A percentile compares a stretch with the other conserved stretches of the same genome.
phyloP scores from a whole-genome alignment of 2,329 filamentous ascomycete species.

The Cordyceps cicadae region DNA sequence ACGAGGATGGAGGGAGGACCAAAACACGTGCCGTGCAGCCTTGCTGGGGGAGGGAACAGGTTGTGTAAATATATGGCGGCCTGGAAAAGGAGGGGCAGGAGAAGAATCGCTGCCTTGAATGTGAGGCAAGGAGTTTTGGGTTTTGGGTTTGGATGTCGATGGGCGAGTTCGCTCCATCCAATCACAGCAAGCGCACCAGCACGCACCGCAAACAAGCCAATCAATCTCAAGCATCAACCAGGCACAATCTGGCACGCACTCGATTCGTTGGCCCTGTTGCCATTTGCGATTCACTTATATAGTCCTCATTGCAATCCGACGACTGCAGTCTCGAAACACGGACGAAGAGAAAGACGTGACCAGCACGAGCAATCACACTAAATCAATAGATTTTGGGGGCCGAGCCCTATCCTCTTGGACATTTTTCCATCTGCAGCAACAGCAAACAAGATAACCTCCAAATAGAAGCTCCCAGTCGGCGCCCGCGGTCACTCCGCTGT shows the following conservation, averaged over 20 bases:
- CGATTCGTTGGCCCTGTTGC: too few species aligned
- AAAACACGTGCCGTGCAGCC: constrained; percentile 34
- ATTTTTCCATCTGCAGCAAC: not conserved
- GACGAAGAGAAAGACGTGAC: not conserved
- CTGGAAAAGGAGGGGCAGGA: not conserved
- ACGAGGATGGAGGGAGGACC: constrained; percentile 29
- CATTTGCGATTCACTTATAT: too few species aligned
- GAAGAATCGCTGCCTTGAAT: not conserved
- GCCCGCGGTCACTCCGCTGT: not conserved
- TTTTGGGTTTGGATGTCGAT: not conserved
- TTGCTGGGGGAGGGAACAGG: constrained; percentile 22
- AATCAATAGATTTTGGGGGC: not conserved
- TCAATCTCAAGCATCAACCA: not conserved
- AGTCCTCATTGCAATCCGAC: too few species aligned
- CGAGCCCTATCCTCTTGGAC: not conserved
- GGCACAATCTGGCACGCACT: not conserved
- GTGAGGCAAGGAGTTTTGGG: not conserved
- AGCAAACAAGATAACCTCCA: not conserved
- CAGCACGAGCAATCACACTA: not conserved
- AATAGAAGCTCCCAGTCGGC: not conserved
- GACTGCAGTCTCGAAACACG: not conserved
- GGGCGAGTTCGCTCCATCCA: not conserved
- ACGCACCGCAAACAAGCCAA: not conserved
- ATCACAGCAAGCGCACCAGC: not conserved
- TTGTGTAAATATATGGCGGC: constrained; percentile 24